Percentiles rank a stretch among this genome's conserved stretches.
Conservation (phyloP, 2,329 filamentous ascomycete species). For the Stagonosporopsis chrysanthemi region DNA sequence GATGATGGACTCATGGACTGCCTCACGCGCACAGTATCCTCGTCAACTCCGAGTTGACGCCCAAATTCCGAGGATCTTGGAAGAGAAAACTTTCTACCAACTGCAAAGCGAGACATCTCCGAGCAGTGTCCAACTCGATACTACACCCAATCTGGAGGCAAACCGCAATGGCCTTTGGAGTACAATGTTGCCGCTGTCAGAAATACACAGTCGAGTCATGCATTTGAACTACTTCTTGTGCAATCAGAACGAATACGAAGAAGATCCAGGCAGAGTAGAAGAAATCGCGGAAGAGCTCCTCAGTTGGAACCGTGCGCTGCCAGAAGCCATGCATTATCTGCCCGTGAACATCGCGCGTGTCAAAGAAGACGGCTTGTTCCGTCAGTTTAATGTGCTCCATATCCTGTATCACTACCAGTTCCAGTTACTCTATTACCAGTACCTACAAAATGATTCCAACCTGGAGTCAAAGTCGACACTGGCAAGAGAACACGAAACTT, state of each 20-base stretch:
- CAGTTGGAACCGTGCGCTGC: constrained; percentile 5
- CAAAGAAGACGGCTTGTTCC: constrained; percentile 5
- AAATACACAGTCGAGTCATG: constrained; percentile 13
- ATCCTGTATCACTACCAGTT: constrained; percentile 15
- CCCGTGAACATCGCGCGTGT: constrained; percentile 6
- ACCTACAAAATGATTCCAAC: constrained; percentile 5
- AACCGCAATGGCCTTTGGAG: constrained; percentile 11
- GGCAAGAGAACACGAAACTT: not conserved
- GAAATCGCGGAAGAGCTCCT: constrained; percentile 10
- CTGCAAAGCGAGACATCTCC: not conserved
- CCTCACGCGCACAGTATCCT: constrained; percentile 5
- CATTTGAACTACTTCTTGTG: constrained; percentile 13
- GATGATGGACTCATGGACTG: constrained; percentile 12
- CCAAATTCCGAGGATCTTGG: constrained; percentile 1
- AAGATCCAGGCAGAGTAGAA: constrained; percentile 4
- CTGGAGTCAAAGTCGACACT: not conserved
- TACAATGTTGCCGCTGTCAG: constrained; percentile 11
- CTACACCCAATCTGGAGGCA: not conserved
- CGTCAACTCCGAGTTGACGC: constrained; percentile 8
- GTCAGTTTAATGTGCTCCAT: constrained; percentile 8
- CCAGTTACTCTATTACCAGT: constrained; percentile 13
- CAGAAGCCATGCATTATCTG: not conserved
- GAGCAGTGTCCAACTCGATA: not conserved
- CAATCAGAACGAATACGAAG: not conserved
- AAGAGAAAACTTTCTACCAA: constrained; percentile 6